These are phyloP conservation scores for Hirschioporus abietinus DNA, from an alignment of 768 basidiomycete species.

Conservation along the genomic window DNA sequence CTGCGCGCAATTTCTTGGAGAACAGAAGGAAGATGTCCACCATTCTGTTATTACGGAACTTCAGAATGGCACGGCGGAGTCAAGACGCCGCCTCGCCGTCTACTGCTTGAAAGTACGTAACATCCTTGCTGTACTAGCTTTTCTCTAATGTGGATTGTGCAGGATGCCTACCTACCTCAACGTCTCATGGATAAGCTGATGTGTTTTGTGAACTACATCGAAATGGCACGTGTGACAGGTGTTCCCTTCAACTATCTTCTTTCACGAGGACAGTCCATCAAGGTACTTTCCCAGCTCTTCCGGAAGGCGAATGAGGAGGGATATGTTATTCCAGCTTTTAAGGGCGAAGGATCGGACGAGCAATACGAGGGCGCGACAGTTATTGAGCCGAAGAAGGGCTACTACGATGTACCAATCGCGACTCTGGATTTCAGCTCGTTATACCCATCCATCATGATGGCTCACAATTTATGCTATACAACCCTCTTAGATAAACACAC, in stretches of 20 bases:
- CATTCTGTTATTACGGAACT: constrained; percentile 97
- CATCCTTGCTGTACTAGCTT: background rate
- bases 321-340: constrained; percentile 82
- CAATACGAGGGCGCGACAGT: constrained; percentile 99
- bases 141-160: background rate
- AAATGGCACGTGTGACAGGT: constrained; percentile 99
- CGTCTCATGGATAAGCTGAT: constrained; percentile 94
- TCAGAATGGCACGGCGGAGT: constrained; percentile 95
- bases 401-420: constrained; percentile 94
- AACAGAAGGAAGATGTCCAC: constrained; percentile 99
- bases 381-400: constrained; percentile 94
- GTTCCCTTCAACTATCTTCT: constrained; percentile 97
- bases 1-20: constrained; percentile 94
- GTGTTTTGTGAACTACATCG: constrained; percentile 98
- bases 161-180: constrained; percentile 99
- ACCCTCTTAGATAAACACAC: constrained; percentile 81
- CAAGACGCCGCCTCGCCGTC: constrained; percentile 85
- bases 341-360: constrained; percentile 87
- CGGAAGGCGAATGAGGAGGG: constrained; percentile 89
- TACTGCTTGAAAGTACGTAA: constrained; percentile 88
- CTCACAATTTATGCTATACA: constrained; percentile 97
- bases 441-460: constrained; percentile 99
- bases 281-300: constrained; percentile 93
- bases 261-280: constrained; percentile 95
- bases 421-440: constrained; percentile 98